These are phyloP conservation scores for Agroathelia rolfsii DNA, from an alignment of 1,284 basidiomycete genomes.

Conservation along the genomic window DNA sequence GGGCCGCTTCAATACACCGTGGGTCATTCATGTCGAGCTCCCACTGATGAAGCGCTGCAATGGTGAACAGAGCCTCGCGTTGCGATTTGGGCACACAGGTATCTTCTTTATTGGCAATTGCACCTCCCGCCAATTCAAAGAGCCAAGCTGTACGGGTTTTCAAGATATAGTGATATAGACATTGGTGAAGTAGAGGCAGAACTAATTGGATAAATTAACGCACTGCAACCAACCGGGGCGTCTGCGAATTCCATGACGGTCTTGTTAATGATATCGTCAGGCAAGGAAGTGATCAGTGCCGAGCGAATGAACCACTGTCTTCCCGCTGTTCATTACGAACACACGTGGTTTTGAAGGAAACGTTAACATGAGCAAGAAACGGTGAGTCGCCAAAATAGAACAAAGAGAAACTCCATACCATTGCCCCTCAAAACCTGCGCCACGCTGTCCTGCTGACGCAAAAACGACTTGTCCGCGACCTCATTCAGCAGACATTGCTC, in stretches of 20 bases:
- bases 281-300: slow-evolving; percentile 66
- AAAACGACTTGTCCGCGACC: slow-evolving; percentile 80
- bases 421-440: slow-evolving; percentile 81
- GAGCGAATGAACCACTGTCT: slow-evolving; percentile 87
- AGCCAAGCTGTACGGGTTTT: slow-evolving; percentile 61
- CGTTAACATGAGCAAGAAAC: too few species aligned
- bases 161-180: slow-evolving; percentile 6
- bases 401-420: slow-evolving; percentile 26
- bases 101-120: slow-evolving; percentile 63
- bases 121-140: slow-evolving; percentile 82
- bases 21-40: slow-evolving; percentile 72
- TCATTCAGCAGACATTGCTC: slow-evolving; percentile 77
- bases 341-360: neutral
- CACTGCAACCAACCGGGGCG: slow-evolving; percentile 81
- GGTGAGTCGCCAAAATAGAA: neutral
- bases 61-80: slow-evolving; percentile 72
- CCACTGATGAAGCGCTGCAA: slow-evolving; percentile 90
- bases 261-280: slow-evolving; percentile 77
- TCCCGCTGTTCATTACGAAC: slow-evolving; percentile 35
- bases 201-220: slow-evolving; percentile 22
- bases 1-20: slow-evolving; percentile 68
- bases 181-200: slow-evolving; percentile 1
- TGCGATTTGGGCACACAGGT: slow-evolving; percentile 68
- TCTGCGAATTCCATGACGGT: slow-evolving; percentile 74
- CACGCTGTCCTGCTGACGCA: slow-evolving; percentile 83